These are phyloP conservation scores for Komagataella populi DNA, from an alignment of 805 yeast species.

Conservation along the genomic window DNA sequence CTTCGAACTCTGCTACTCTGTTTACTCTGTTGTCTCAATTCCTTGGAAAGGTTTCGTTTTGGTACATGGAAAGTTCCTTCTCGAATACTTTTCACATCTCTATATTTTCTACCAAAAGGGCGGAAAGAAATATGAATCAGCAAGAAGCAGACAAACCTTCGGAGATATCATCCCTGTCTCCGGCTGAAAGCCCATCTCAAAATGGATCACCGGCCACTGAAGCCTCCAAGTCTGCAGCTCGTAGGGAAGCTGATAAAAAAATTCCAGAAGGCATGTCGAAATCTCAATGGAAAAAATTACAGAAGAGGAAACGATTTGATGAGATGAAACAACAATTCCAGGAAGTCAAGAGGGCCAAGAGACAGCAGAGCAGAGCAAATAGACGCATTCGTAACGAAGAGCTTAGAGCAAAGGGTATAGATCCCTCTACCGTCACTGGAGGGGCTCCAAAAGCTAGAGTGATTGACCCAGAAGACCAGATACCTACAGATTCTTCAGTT, in stretches of 20 bases:
- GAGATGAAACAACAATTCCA: conserved; percentile 18
- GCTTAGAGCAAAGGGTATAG: conserved; percentile 25
- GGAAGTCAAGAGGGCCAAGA: conserved; percentile 38
- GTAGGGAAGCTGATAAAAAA: conserved; percentile 31
- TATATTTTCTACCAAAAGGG: neutral
- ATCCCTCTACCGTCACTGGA: conserved; percentile 19
- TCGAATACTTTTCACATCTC: neutral
- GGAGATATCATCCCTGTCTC: neutral
- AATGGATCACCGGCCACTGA: neutral
- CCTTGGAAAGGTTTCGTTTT: neutral
- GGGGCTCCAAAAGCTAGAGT: conserved; percentile 13
- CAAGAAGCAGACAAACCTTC: neutral
- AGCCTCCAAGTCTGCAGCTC: conserved; percentile 37
- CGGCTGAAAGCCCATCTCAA: neutral
- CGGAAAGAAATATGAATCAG: neutral
- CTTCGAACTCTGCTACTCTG: too few species aligned
- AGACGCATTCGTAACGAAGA: conserved; percentile 16
- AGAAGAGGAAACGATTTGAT: neutral
- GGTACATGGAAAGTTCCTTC: neutral
- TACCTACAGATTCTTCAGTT: conserved; percentile 33
- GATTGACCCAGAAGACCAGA: conserved; percentile 30
- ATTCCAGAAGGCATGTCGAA: neutral
- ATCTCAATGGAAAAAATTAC: neutral
- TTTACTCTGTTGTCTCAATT: too few species aligned
- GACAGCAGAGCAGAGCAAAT: conserved; percentile 24